phyloP scores from a whole-genome alignment of 768 basidiomycete genomes.

The Hygrophorus pudorinus region DNA sequence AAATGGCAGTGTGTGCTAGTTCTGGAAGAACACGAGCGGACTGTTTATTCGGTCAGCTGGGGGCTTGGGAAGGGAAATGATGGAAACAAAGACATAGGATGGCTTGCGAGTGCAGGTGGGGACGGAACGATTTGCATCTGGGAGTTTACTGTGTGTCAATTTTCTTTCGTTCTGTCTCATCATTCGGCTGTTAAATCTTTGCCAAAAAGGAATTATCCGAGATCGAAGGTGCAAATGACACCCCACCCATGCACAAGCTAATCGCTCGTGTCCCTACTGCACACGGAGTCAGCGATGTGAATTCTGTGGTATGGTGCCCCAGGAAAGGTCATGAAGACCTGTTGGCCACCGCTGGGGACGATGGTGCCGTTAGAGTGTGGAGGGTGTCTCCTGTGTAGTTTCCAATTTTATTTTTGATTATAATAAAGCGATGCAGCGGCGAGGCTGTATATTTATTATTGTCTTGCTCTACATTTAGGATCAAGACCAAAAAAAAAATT shows the following conservation, averaged over 20 bases:
- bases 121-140: slow-evolving; percentile 82
- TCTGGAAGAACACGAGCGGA: slow-evolving; percentile 58
- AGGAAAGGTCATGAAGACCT: slow-evolving; percentile 52
- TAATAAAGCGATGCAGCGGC: too few relatives aligned
- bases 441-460: too few relatives aligned
- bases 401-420: too few relatives aligned
- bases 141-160: slow-evolving; percentile 49
- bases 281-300: slow-evolving; percentile 81
- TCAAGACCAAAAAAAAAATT: too few relatives aligned
- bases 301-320: slow-evolving; percentile 78
- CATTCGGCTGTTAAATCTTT: slow-evolving; percentile 1
- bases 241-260: slow-evolving; percentile 29
- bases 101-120: slow-evolving; percentile 78
- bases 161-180: slow-evolving; percentile 3
- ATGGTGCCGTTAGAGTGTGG: slow-evolving; percentile 81
- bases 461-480: not conserved
- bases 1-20: slow-evolving; percentile 55
- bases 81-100: slow-evolving; percentile 42
- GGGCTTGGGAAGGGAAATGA: slow-evolving; percentile 27
- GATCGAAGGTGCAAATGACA: slow-evolving; percentile 12
- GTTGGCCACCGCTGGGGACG: slow-evolving; percentile 80
- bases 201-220: slow-evolving; percentile 15
- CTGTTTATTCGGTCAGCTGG: slow-evolving; percentile 80
- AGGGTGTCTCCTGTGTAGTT: slow-evolving; percentile 18
- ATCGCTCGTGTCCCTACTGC: slow-evolving; percentile 52